Conservation (phyloP, 2,329 filamentous ascomycete species). For the Beauveria varroae region DNA sequence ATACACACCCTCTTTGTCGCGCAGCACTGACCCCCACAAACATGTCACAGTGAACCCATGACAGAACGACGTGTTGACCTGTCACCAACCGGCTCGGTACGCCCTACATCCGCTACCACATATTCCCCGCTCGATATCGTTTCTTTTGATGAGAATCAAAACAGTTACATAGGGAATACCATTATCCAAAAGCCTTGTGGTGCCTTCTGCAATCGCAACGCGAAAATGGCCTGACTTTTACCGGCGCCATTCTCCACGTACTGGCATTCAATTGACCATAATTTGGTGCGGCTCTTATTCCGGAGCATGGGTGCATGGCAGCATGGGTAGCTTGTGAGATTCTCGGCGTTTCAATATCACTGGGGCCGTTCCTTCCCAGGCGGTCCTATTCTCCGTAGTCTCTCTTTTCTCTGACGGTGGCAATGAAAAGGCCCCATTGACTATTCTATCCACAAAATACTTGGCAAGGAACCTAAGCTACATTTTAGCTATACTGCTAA, state of each 20-base stretch:
- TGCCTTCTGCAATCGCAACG: neutral
- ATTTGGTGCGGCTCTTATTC: neutral
- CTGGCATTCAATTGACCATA: neutral
- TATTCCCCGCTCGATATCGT: neutral
- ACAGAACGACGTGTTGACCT: neutral
- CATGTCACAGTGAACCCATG: conserved; percentile 1
- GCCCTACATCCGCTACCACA: neutral
- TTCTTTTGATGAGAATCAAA: neutral
- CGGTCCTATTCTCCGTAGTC: neutral
- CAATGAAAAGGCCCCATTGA: neutral
- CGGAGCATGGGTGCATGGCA: neutral
- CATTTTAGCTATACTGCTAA: too few relatives aligned
- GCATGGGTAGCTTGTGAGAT: neutral
- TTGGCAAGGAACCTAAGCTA: too few relatives aligned
- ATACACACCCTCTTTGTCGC: neutral
- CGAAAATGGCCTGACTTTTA: conserved; percentile 4
- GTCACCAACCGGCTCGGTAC: conserved; percentile 5
- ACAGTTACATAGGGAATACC: neutral
- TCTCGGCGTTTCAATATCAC: neutral
- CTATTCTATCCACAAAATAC: neutral
- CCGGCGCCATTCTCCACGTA: neutral
- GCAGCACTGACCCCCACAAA: neutral
- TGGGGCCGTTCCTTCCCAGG: neutral
- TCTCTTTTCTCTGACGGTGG: neutral
- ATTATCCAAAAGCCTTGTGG: neutral